Base-by-base conservation (phyloP, 352 stramenopile genomes). In the Phytophthora sp. region DNA sequence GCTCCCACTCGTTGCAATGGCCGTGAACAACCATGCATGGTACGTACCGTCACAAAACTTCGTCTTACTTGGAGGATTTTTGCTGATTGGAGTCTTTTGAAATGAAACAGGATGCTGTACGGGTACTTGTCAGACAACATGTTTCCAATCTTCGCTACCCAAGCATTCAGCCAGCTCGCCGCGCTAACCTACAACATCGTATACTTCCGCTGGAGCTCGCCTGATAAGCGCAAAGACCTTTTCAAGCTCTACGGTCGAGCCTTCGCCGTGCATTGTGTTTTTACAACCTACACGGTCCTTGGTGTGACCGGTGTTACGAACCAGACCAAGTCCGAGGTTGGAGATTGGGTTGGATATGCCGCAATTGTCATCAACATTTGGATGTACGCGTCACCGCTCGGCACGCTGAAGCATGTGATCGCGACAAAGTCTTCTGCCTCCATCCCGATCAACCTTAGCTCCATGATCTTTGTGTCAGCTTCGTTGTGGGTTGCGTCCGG, bases 351-450 rank as follows among this genome's bases (percentile, higher is more conserved):
- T 10, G 79, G 74, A 4, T 82, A 64, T 28, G 66, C 80, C 31
- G 73, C 59, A 3, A 70, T 77, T 17, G 61, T 59, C n/a, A 74
- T 80, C 39, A 81, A 70, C 23, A 54, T 87, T 39, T 56, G 82
- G 18, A 58, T 89, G 39, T 89, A 82, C 56, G 63, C 72, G 31
- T 86, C 80, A 0, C 80, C 80, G 6, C 69, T 91, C 4, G 74
- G 48, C 27, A 80, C 61, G 3, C 48, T 88, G 23, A 64, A 54
- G 42, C 52, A 73, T 3, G 81, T 88, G 28, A 18, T 91, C 12
- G 31, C 30, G 3, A 77, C 62, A 46, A 81, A 78, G 43, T 72
- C 65, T 10, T 60, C 70, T 20, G 56, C 53, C 15, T 84, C 72
- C 4, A 81, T 91, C 23, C 74, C 72, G 15, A 78, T 88, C 27